Evolutionary conservation across 352 stramenopile species (phyloP).

Genomic region (Globisporangium acanthophoron): DNA sequence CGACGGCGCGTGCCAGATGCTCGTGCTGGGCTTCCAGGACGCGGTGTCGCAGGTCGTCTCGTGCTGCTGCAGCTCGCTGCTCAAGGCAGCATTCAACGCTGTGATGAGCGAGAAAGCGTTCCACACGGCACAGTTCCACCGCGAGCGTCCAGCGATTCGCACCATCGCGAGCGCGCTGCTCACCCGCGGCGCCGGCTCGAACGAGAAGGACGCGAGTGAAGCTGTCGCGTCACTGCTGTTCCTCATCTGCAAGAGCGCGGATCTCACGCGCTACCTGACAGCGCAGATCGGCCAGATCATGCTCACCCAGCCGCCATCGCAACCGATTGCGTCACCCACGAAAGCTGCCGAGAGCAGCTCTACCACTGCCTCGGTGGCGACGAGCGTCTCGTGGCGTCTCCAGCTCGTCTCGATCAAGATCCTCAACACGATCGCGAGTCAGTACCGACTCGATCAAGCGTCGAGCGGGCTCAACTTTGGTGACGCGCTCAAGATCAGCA

Average conservation of each 20-base stretch:
- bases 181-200: constrained; percentile 46
- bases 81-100: constrained; percentile 56
- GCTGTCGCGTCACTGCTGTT: constrained; percentile 69
- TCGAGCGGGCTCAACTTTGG: constrained; percentile 50
- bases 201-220: constrained; percentile 79
- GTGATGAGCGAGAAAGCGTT: constrained; percentile 57
- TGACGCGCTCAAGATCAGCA: constrained; percentile 62
- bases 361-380: not conserved
- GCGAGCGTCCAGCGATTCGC: constrained; percentile 35
- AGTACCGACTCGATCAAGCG: constrained; percentile 67
- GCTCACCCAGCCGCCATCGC: constrained; percentile 1
- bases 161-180: constrained; percentile 44
- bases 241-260: constrained; percentile 74
- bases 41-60: constrained; percentile 65
- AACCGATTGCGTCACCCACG: constrained; percentile 13
- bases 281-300: constrained; percentile 48
- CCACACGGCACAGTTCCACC: constrained; percentile 52
- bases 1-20: constrained; percentile 56
- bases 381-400: constrained; percentile 46
- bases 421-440: constrained; percentile 65
- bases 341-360: constrained; percentile 9
- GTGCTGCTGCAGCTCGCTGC: constrained; percentile 43
- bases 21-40: constrained; percentile 48
- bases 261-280: constrained; percentile 60
- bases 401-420: constrained; percentile 78